Evolutionary conservation across 352 stramenopile genomes (phyloP), one percentile per base, ranked within the genome.

Genomic region (Pythium chondricola): DNA sequence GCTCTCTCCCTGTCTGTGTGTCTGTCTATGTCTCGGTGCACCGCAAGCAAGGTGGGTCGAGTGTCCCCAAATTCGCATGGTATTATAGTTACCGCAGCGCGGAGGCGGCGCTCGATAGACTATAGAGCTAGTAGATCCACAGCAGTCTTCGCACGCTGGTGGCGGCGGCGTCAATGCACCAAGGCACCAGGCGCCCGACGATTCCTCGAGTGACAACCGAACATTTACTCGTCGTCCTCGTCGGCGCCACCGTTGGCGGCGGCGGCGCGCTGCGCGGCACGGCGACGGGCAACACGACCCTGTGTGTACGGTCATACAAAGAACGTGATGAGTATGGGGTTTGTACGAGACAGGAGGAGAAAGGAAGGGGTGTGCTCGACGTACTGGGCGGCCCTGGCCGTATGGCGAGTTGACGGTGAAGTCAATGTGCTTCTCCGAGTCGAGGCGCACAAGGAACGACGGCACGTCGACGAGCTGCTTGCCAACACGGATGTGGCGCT

Each of bases 351-450:
- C 36, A 43, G 31, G 22, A n/a, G n/a, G 25, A 22, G 25, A 10
- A 43, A 17, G 29, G 7, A 33, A 33, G 7, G 29, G n/a, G n/a
- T n/a, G n/a, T n/a, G n/a, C n/a, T n/a, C 5, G 40, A 62, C 66
- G 50, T 76, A 83, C 71, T 18, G 93, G 95, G 58, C 93, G 76
- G 60, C 96, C 96, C 75, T 98, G 95, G 58, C 96, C 96, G 67
- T 98, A 99, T 29, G 97, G 96, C 47, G 93, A 98, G 59, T 93
- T 98, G 58, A 98, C 79, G 44, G 95, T 70, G 74, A 99, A 99
- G 82, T 99, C 96, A 87, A 99, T 99, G 93, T 99, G 96, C 83
- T 99, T 99, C 80, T 99, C 96, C 47, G 89, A 98, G 78, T 98
- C 89, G 54, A 97, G 94, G 58, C 96, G 91, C 21, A 99, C 96